phyloP scores from a whole-genome alignment of 345 rosid species.

The Populus pruinosa region DNA sequence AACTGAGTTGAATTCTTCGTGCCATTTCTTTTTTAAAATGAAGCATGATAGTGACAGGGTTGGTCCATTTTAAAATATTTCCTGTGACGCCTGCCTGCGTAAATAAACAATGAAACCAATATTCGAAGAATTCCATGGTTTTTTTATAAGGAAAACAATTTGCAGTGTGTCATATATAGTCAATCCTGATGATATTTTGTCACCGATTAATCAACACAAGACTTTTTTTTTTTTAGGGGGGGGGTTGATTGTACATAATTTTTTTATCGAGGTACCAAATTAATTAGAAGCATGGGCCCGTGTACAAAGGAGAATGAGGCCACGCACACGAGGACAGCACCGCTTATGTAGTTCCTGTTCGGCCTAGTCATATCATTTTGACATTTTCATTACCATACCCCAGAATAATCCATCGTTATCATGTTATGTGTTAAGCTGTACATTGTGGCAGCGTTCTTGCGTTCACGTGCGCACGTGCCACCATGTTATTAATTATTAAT shows the following conservation, averaged over 20 bases:
- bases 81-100: neutral
- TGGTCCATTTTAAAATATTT: neutral
- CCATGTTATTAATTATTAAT: neutral
- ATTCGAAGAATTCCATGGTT: too few species aligned
- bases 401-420: neutral
- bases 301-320: constrained; percentile 41
- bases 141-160: too few species aligned
- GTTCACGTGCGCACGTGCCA: constrained; percentile 16
- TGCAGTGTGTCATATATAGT: neutral
- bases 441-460: constrained; percentile 6
- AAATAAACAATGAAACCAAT: too few species aligned
- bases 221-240: too few species aligned
- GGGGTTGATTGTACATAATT: neutral
- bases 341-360: constrained; percentile 26
- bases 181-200: neutral
- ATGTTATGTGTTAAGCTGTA: neutral
- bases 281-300: constrained; percentile 6
- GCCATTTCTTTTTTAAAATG: neutral
- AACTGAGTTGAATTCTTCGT: neutral
- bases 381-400: constrained; percentile 11
- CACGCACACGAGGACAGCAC: constrained; percentile 61
- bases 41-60: neutral
- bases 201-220: neutral
- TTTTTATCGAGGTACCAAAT: neutral
- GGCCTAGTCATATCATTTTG: constrained; percentile 1